Base-by-base conservation (phyloP, 192 early-diverging fungal species). In the Backusella psychrophila region DNA sequence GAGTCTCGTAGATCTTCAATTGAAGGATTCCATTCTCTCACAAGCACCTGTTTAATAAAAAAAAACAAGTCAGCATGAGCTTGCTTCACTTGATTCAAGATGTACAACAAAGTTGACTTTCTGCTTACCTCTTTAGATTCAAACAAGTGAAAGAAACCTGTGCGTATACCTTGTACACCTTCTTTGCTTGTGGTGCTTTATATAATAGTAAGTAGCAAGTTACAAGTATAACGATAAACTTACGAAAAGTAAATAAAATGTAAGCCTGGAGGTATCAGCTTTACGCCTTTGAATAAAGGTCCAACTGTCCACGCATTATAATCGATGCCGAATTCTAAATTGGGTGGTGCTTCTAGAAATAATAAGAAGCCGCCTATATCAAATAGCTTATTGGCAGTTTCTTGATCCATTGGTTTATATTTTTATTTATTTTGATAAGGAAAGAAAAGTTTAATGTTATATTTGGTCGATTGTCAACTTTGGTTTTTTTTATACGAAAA, bases 221-320 rank as follows among this genome's bases (percentile, higher is more conserved):
- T 26, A 46, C 19, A 77, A 34, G 21, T 44, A 44, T 3, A 4
- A 15, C 1, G 38, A n/a, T 76, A 33, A 9, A 72, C 76, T 49
- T 82, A 90, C 90, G 92, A 91, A 83, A 96, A 97, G 79, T 94
- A 94, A 17, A 97, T 84, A 83, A 96, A 97, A 84, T 99, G 98
- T 59, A 95, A 86, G 0, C 98, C 98, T 0, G 96, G 94, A 21
- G 98, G 96, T 70, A 99, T 94, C 63, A 97, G 84, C 84, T 97
- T 97, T 31, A 98, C 79, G 49, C 98, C 98, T 74, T 89, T 94
- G 82, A 99, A 99, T 41, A 88, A 82, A 14, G 95, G 95, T 1
- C 98, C 98, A 21, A 90, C 94, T 59, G 90, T 86, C 96, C 96
- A 99, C 23, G 90, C 89, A 78, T 93, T 94, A 80, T 90, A 88